Percentiles rank a stretch among this genome's conserved stretches.
These are phyloP conservation scores for Aspergillus glaucus DNA, from an alignment of 2,329 filamentous ascomycete genomes.

Conservation along the genomic window DNA sequence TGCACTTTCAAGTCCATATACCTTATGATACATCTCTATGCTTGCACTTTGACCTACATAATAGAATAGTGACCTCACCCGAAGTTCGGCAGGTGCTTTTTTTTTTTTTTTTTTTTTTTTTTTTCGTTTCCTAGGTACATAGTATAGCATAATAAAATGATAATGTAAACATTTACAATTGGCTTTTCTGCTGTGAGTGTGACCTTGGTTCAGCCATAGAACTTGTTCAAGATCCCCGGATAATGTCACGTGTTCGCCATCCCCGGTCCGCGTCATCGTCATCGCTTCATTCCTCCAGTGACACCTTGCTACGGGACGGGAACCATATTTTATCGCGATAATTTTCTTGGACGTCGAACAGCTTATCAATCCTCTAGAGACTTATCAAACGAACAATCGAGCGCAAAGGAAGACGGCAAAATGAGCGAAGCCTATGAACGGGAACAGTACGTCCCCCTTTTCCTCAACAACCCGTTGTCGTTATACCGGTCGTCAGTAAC, in stretches of 20 bases:
- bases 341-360: no score
- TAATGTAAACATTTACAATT: no score
- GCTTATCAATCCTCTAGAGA: neutral
- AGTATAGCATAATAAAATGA: neutral
- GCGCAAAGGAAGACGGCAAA: slow-evolving; percentile 9
- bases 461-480: neutral
- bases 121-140: neutral
- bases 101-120: no score
- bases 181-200: no score
- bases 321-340: neutral
- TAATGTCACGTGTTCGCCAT: slow-evolving; percentile 1
- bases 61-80: neutral
- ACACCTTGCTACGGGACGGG: neutral
- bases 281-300: neutral
- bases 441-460: slow-evolving; percentile 49
- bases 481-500: neutral
- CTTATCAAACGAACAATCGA: neutral
- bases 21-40: neutral
- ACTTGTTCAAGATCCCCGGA: neutral
- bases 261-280: slow-evolving; percentile 1
- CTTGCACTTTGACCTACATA: neutral
- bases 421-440: slow-evolving; percentile 76
- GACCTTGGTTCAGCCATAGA: no score
- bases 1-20: neutral
- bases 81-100: neutral